phyloP scores from a whole-genome alignment of 1,139 yeast species.

The Geotrichum bryndzae region DNA sequence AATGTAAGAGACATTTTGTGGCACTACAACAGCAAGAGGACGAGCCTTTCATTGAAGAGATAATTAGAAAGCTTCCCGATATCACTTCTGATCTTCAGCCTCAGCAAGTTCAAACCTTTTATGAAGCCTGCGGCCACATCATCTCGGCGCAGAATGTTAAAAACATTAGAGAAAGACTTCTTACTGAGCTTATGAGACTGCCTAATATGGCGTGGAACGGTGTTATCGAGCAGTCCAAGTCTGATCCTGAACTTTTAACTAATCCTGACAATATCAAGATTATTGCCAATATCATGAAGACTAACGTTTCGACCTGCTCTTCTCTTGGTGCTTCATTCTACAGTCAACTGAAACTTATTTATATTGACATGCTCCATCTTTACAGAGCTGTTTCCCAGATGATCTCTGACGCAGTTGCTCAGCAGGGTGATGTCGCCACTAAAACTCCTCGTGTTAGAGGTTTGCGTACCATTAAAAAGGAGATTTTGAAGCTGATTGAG shows the following conservation, averaged over 20 bases:
- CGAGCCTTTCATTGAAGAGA: conserved; percentile 91
- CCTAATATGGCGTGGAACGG: conserved; percentile 95
- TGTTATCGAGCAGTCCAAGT: conserved; percentile 77
- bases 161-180: conserved; percentile 62
- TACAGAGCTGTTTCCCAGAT: conserved; percentile 84
- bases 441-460: conserved; percentile 95
- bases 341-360: conserved; percentile 80
- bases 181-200: conserved; percentile 75
- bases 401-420: conserved; percentile 77
- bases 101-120: conserved; percentile 95
- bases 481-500: conserved; percentile 81
- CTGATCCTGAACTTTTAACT: conserved; percentile 71
- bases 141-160: conserved; percentile 72
- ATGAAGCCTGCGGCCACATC: conserved; percentile 94
- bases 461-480: conserved; percentile 92
- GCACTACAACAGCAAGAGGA: conserved; percentile 77
- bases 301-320: conserved; percentile 89
- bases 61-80: conserved; percentile 71
- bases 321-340: conserved; percentile 90
- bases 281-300: conserved; percentile 86
- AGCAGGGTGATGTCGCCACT: conserved; percentile 83
- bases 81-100: conserved; percentile 93
- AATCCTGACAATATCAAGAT: conserved; percentile 88
- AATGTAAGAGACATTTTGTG: conserved; percentile 93
- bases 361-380: conserved; percentile 81